These are phyloP conservation scores for Suillus sp. DNA, from an alignment of 768 basidiomycete genomes.

Conservation along the genomic window DNA sequence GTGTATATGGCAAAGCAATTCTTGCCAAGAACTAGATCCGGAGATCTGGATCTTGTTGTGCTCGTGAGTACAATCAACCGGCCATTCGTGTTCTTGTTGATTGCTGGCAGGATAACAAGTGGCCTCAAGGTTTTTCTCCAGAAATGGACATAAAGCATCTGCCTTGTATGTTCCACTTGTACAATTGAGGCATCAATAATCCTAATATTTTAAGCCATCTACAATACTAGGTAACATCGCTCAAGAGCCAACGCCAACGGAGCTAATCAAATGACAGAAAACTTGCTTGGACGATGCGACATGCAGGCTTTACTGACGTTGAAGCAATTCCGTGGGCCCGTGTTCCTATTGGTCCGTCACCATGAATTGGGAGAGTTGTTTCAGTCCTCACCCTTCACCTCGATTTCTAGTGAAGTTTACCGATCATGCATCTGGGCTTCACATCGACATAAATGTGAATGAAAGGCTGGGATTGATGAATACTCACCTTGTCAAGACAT, in stretches of 20 bases:
- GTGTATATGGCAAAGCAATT: conserved; percentile 38
- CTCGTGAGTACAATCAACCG: conserved; percentile 38
- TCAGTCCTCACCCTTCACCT: conserved; percentile 6
- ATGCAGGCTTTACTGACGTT: conserved; percentile 37
- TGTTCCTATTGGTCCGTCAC: conserved; percentile 45
- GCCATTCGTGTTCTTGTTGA: conserved; percentile 5
- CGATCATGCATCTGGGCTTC: conserved; percentile 43
- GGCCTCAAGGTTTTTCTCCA: conserved; percentile 33
- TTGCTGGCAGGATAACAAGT: conserved; percentile 34
- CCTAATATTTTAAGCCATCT: conserved; percentile 27
- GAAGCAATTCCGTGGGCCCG: conserved; percentile 35
- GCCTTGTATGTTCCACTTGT: conserved; percentile 28
- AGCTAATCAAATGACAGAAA: conserved; percentile 23
- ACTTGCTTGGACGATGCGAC: conserved; percentile 32
- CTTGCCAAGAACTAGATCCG: not conserved
- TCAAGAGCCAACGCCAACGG: not conserved
- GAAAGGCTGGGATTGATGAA: conserved; percentile 57
- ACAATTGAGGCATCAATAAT: not conserved
- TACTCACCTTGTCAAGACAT: conserved; percentile 51
- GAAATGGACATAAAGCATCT: conserved; percentile 25
- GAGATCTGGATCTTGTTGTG: conserved; percentile 57
- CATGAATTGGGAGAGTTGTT: conserved; percentile 9
- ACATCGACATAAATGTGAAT: conserved; percentile 65
- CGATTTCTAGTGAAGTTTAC: conserved; percentile 49
- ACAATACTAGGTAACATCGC: conserved; percentile 30